Evolutionary conservation across 176 grass and related monocot genomes (phyloP).

Genomic region (Musa itinerans): DNA sequence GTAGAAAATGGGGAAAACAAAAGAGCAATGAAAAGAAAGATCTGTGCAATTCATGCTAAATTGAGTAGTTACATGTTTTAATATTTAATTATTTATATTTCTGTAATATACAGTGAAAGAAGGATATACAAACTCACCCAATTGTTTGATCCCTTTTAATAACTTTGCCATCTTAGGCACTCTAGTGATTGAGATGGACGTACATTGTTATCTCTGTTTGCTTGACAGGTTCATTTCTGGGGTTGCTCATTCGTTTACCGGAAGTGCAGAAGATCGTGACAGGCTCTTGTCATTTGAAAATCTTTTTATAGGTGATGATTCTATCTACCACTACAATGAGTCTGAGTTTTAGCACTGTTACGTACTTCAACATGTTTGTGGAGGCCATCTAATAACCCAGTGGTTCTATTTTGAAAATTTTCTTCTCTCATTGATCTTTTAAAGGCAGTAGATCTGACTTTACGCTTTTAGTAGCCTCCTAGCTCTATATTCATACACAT

Average conservation of each 20-base stretch:
- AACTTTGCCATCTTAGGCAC: not conserved
- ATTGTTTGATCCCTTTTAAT: not conserved
- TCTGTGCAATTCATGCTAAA: not conserved
- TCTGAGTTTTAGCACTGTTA: not conserved
- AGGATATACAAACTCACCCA: not conserved
- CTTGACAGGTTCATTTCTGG: conserved; percentile 59
- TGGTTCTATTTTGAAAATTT: not conserved
- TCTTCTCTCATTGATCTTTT: not conserved
- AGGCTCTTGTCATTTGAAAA: conserved; percentile 76
- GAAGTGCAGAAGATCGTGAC: conserved; percentile 67
- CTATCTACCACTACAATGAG: not conserved
- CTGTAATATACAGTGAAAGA: not conserved
- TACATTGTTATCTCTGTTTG: conserved; percentile 1
- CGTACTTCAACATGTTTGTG: not conserved
- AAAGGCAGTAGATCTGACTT: not conserved
- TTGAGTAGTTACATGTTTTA: not conserved
- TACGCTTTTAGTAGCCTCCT: not conserved
- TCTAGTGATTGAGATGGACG: conserved; percentile 1
- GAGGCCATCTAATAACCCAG: not conserved
- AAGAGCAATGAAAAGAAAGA: not conserved
- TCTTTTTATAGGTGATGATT: conserved; percentile 72
- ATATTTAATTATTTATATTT: not conserved
- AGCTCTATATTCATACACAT: not conserved
- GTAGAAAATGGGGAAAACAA: too few relatives aligned
- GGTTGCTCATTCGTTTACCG: conserved; percentile 93